Evolutionary conservation across 805 yeast genomes (phyloP), one percentile per base, ranked within the genome.

Genomic region (Saccharomycopsis fodiens): DNA sequence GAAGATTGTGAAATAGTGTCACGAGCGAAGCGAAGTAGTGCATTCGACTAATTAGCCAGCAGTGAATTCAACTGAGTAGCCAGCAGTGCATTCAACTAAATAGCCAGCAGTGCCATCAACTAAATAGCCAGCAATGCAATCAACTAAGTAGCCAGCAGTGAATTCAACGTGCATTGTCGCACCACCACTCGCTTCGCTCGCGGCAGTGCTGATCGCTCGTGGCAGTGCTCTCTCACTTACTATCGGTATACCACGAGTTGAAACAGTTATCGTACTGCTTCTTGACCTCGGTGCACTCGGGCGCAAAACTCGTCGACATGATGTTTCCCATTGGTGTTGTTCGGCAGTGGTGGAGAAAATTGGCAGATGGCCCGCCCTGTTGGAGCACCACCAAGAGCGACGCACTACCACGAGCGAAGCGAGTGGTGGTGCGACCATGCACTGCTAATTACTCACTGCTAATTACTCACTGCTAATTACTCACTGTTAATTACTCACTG

Each of bases 221-320:
- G 63, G 46, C 10, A 40, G n/a, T 15, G 12, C 10, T 35, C 8
- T 8, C 8, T 20, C 8, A 66, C 74, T 41, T 52, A 71, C 76
- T 84, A 55, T 93, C 97, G 3, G 93, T 80, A 61, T 93, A 93
- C 98, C 98, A 89, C 54, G 75, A 74, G 64, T 88, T 89, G 68
- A 93, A 93, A 63, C 98, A 93, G 57, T 80, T 83, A 60, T 93
- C 97, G 59, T 93, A 93, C 57, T 79, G 76, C 55, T 78, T 78
- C 64, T 93, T 93, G 47, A 82, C 75, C 30, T 78, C 84, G 19
- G 95, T 86, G 65, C 98, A 93, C 66, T 93, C 97, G 21, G 97
- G 96, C 31, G 98, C 97, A 70, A 93, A 85, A 50, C 96, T 87
- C 4, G 95, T 72, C 15, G 89, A 82, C 84, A 84, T 76, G 44